Evolutionary conservation across 2,329 filamentous ascomycete genomes (phyloP).

Genomic region (Teratosphaeria zuluensis): DNA sequence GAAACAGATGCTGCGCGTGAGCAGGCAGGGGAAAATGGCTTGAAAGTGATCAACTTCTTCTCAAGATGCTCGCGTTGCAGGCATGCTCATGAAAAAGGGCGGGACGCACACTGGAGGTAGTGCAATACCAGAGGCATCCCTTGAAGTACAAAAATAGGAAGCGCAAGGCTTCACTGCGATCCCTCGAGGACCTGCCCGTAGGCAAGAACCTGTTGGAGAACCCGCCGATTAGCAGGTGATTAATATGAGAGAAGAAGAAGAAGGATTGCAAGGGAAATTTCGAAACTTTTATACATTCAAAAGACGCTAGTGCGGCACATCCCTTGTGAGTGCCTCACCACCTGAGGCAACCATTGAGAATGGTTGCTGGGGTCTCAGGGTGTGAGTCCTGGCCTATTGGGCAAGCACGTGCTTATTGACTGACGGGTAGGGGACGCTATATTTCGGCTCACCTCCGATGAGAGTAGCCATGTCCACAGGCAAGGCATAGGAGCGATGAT

Average conservation of each 20-base stretch:
- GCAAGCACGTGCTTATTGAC: not conserved
- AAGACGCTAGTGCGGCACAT: not conserved
- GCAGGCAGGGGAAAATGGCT: not conserved
- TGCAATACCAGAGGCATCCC: constrained; percentile 4
- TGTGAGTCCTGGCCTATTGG: not conserved
- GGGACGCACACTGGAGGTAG: constrained; percentile 1
- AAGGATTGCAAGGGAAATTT: not conserved
- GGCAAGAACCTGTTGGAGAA: too few species aligned
- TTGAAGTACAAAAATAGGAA: not conserved
- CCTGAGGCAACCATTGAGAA: not conserved
- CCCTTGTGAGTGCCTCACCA: not conserved
- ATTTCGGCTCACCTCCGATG: not conserved
- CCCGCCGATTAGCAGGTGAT: not conserved
- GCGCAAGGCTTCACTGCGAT: not conserved
- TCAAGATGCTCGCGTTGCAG: not conserved
- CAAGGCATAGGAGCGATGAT: not conserved
- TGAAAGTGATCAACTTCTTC: not conserved
- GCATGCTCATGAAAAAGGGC: constrained; percentile 4
- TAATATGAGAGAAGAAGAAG: not conserved
- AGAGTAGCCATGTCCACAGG: not conserved
- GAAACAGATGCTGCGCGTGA: too few species aligned
- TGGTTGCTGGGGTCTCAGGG: not conserved
- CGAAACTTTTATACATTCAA: not conserved
- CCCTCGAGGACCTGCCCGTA: not conserved
- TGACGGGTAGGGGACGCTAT: not conserved